Base-by-base conservation (phyloP, 2,329 filamentous ascomycete species). In the Exophiala dermatitidis region DNA sequence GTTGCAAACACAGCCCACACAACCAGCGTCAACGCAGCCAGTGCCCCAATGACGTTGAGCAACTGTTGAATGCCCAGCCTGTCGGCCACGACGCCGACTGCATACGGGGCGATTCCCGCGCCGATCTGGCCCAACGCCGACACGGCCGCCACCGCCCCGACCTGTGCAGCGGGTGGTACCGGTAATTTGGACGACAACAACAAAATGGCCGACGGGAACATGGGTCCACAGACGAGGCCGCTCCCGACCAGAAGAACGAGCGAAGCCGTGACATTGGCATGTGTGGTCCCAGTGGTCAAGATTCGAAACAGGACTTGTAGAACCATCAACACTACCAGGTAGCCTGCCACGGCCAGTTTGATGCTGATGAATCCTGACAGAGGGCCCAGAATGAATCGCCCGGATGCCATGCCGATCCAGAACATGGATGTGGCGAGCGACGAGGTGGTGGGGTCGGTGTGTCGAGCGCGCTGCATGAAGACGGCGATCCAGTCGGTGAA, bases 401-500 rank as follows among this genome's bases (percentile, higher is more conserved):
- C 74, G 4, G 67, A 50, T 0, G 71, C 69, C 70, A 74, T 74
- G 10, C 73, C 73, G 12, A 67, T 62, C 69, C 73, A 75, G 60
- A 73, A 76, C 0, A 68, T 68, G 1, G 73, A 73, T 0, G 71
- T 73, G 6, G 71, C 69, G 0, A 74, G 60, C 5, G 69, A 69
- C 3, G 73, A 68, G 0, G 70, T 56, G 8, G 70, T 69, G 0
- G 66, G 62, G 3, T 69, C 65, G 0, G 68, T 64, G 38, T 69
- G 63, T 3, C 72, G 72, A 9, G 67, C 64, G 1, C 72, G 68
- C 3, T 64, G 62, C 71, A 75, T 75, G 63, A 72, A 76, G 0
- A 71, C 69, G 1, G 74, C 68, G 6, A 76, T 66, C 74, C 74
- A 76, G 32, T 72, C 72, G 2, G 71, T 74, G 0, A 75, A 71